Base-by-base conservation (phyloP, 805 yeast species). In the Kazachstania kunashirensis region DNA sequence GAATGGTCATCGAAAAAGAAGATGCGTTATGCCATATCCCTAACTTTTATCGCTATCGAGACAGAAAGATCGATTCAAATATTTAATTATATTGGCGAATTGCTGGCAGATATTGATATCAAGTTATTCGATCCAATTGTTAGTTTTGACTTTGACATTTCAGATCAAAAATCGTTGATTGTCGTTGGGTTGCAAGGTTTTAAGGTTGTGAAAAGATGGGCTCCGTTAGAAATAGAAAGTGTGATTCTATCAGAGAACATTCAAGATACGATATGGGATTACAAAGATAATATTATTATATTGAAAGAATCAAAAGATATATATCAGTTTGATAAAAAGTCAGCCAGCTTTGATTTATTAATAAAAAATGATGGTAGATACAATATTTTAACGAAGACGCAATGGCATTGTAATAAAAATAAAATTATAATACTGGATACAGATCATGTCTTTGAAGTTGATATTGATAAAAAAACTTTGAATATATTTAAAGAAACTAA, bases 11-110 rank as follows among this genome's bases (percentile, higher is more conserved):
- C 32, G 5, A 24, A 24, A 8, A 17, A 24, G 6, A 17, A 29
- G 15, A 18, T 31, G 15, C 38, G 31, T 15, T 44, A 72, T 49
- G 68, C 62, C 1, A 52, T 75, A 47, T 59, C 67, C 13, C 62
- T 63, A 13, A 61, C 62, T 0, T 51, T 57, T 2, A 60, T 73
- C 3, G 70, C 71, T 0, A 66, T 68, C 36, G 64, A 66, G 10
- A 46, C 50, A 3, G 44, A 37, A 3, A 44, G 43, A 13, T 31
- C 39, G 3, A 44, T 65, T 9, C 57, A 66, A 19, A 33, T 73
- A 5, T 50, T 51, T 12, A 67, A 73, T 37, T 68, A 62, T 44
- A 49, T 58, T 10, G 72, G 56, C 8, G 28, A 37, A 13, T 32
- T 38, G 12, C 35, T 40, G n/a, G 34, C 41, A 14, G 41, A 38